phyloP scores from a whole-genome alignment of 1,284 basidiomycete species.

The Apiotrichum sp. region DNA sequence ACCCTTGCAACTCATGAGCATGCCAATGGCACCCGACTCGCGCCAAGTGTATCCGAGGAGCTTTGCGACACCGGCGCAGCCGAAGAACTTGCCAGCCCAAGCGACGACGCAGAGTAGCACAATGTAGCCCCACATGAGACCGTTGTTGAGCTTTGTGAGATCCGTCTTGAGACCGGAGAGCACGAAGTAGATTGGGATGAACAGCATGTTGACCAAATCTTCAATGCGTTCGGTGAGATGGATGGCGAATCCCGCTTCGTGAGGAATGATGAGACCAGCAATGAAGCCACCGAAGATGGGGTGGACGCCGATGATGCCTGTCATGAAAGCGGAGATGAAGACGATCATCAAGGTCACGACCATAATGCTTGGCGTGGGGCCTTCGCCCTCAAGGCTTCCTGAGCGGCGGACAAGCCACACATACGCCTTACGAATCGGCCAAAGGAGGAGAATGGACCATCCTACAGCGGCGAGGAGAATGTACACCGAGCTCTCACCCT shows the following conservation, averaged over 20 bases:
- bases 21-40: constrained; percentile 78
- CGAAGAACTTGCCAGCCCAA: constrained; percentile 68
- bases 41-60: constrained; percentile 64
- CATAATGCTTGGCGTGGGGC: constrained; percentile 72
- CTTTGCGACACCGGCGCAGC: constrained; percentile 62
- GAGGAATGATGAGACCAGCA: constrained; percentile 80
- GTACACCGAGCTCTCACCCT: constrained; percentile 63
- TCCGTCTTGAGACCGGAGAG: constrained; percentile 78
- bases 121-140: constrained; percentile 76
- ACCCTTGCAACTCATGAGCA: constrained; percentile 89
- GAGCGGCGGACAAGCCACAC: constrained; percentile 68
- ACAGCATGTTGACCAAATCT: constrained; percentile 60
- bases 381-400: constrained; percentile 61
- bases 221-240: constrained; percentile 70
- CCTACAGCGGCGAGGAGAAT: constrained; percentile 74
- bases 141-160: constrained; percentile 67
- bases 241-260: constrained; percentile 77
- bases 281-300: constrained; percentile 77
- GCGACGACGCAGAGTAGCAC: constrained; percentile 74
- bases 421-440: constrained; percentile 60
- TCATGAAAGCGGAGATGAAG: constrained; percentile 74
- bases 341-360: constrained; percentile 67
- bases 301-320: constrained; percentile 70
- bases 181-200: constrained; percentile 80
- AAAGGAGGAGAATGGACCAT: constrained; percentile 72